phyloP scores from a whole-genome alignment of 208 protist species.

The Leptomonas pyrrhocoris region DNA sequence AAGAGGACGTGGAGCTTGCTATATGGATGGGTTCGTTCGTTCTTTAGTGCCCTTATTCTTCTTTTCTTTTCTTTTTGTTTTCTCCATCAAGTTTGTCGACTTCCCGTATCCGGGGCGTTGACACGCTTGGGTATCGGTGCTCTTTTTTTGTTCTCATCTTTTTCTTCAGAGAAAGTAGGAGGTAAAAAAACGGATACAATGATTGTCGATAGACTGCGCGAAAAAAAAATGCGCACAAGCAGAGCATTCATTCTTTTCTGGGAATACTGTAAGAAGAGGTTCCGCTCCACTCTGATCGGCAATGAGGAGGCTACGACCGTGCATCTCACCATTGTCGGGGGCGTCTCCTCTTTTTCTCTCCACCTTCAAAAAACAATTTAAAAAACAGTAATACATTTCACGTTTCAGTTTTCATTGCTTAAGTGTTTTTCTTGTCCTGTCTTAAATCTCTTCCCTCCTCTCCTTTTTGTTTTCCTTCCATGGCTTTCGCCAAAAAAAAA shows the following conservation, averaged over 20 bases:
- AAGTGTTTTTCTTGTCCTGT: not conserved
- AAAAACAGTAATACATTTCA: no score
- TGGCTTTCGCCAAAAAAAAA: conserved; percentile 1
- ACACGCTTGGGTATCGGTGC: no score
- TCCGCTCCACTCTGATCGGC: not conserved
- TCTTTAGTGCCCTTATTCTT: not conserved
- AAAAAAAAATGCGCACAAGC: conserved; percentile 3
- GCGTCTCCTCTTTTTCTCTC: no score
- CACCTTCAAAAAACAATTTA: not conserved
- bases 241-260: conserved; percentile 6
- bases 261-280: conserved; percentile 6
- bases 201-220: no score
- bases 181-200: no score
- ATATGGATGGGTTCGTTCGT: no score
- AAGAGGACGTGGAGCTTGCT: no score
- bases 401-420: conserved; percentile 6
- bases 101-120: not conserved
- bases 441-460: not conserved
- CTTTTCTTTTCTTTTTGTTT: not conserved
- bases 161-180: conserved; percentile 17
- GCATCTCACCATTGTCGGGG: no score
- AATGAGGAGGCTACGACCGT: no score
- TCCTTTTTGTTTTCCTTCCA: conserved; percentile 1
- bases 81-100: not conserved
- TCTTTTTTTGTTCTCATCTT: conserved; percentile 1